These are phyloP conservation scores for Anastatica hierochuntica DNA, from an alignment of 345 rosid genomes.

Conservation along the genomic window DNA sequence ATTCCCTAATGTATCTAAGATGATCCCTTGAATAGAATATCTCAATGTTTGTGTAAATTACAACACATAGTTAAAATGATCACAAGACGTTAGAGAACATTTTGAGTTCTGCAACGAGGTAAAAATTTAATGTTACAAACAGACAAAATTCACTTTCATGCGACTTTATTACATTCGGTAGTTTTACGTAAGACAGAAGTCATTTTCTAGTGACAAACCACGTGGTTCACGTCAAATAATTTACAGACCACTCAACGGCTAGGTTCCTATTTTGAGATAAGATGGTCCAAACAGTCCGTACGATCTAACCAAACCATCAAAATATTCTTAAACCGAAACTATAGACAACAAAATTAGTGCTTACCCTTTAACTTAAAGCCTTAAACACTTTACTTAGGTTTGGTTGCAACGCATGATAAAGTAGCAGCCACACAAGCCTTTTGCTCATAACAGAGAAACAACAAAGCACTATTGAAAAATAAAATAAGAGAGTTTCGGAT, in stretches of 20 bases:
- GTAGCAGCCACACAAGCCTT: conserved; percentile 1
- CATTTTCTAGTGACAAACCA: background rate
- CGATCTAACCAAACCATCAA: background rate
- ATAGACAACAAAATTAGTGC: conserved; percentile 3
- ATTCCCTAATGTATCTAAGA: background rate
- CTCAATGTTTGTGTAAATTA: conserved; percentile 5
- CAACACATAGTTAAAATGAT: too few species aligned
- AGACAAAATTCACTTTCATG: background rate
- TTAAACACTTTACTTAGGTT: conserved; percentile 2
- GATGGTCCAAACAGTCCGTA: background rate
- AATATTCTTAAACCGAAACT: background rate
- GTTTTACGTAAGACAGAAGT: background rate
- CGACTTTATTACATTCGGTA: background rate
- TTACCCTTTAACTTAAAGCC: background rate
- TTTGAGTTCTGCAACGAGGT: too few species aligned
- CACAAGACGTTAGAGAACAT: too few species aligned
- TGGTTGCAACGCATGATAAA: background rate
- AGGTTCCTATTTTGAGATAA: background rate
- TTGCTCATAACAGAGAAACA: conserved; percentile 7
- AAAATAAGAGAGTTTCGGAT: background rate
- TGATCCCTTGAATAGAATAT: background rate
- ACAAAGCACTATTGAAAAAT: background rate
- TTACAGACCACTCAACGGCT: background rate
- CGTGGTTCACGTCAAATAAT: background rate
- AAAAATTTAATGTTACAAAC: too few species aligned